phyloP scores from a whole-genome alignment of 495 filamentous ascomycete species.

The Hypoxylon perforatum region DNA sequence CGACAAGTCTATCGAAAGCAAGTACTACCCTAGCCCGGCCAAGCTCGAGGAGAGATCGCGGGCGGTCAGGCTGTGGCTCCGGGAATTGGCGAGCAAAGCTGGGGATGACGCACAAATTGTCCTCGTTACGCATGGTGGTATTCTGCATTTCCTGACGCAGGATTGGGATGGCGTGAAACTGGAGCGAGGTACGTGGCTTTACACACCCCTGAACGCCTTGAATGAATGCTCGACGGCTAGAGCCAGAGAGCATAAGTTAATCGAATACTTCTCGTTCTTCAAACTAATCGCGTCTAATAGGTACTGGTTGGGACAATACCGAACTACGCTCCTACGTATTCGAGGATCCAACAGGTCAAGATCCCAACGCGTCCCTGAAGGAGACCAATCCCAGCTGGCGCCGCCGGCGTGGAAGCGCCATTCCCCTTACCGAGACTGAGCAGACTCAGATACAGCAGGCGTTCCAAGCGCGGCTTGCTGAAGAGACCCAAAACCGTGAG shows the following conservation, averaged over 20 bases:
- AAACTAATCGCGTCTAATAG: conserved; percentile 43
- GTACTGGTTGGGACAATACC: conserved; percentile 87
- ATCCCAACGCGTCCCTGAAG: conserved; percentile 68
- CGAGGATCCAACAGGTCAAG: conserved; percentile 62
- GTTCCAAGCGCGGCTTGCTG: conserved; percentile 40
- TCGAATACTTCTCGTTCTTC: background rate
- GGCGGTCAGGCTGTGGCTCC: conserved; percentile 74
- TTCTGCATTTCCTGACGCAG: conserved; percentile 77
- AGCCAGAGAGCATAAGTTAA: background rate
- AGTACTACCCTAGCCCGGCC: conserved; percentile 66
- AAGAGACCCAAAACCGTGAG: conserved; percentile 31
- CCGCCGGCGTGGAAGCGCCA: conserved; percentile 58
- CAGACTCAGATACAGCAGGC: conserved; percentile 52
- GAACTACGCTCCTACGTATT: conserved; percentile 84
- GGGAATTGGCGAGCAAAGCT: conserved; percentile 64
- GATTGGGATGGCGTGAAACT: conserved; percentile 76
- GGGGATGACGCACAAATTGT: conserved; percentile 67
- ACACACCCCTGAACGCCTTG: background rate
- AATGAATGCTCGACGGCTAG: background rate
- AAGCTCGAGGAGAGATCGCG: conserved; percentile 72
- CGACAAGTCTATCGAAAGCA: conserved; percentile 65
- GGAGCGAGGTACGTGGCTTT: conserved; percentile 60
- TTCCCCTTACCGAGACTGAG: conserved; percentile 59
- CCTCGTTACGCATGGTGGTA: conserved; percentile 65
- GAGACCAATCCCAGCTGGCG: conserved; percentile 70